Evolutionary conservation across 2,329 filamentous ascomycete genomes (phyloP).

Genomic region (Paracoccidioides lutzii): DNA sequence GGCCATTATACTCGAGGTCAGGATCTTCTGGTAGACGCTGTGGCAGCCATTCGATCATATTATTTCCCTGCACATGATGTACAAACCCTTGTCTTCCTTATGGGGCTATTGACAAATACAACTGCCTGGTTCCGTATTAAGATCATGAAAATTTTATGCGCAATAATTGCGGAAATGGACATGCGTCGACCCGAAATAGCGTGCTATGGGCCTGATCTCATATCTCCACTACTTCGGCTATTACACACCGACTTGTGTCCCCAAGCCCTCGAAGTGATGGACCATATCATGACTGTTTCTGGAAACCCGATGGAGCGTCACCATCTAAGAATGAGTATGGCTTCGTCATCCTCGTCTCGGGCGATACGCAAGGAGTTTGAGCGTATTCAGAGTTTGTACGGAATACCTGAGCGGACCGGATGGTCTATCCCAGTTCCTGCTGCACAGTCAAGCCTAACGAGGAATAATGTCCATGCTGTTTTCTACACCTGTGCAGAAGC

Average conservation of each 20-base stretch:
- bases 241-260: conserved; percentile 90
- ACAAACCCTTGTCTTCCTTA: conserved; percentile 72
- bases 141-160: conserved; percentile 78
- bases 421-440: conserved; percentile 95
- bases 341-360: conserved; percentile 63
- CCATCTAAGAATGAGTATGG: conserved; percentile 97
- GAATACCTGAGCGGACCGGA: conserved; percentile 86
- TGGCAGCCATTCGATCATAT: conserved; percentile 59
- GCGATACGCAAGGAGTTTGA: conserved; percentile 89
- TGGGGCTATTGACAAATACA: conserved; percentile 82
- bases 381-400: conserved; percentile 84
- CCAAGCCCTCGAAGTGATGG: conserved; percentile 78
- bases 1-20: conserved; percentile 53
- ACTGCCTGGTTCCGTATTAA: conserved; percentile 82
- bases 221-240: conserved; percentile 78
- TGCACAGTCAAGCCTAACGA: conserved; percentile 71
- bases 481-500: conserved; percentile 83
- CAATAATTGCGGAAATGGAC: conserved; percentile 77
- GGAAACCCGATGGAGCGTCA: conserved; percentile 87
- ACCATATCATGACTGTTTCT: conserved; percentile 90
- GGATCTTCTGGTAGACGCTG: conserved; percentile 64
- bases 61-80: conserved; percentile 79
- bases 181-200: conserved; percentile 86
- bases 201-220: conserved; percentile 82
- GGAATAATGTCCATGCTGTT: conserved; percentile 85